Percentiles rank a stretch among this genome's conserved stretches.
Evolutionary conservation across 1,284 basidiomycete genomes (phyloP).

Genomic region (Malassezia slooffiae): DNA sequence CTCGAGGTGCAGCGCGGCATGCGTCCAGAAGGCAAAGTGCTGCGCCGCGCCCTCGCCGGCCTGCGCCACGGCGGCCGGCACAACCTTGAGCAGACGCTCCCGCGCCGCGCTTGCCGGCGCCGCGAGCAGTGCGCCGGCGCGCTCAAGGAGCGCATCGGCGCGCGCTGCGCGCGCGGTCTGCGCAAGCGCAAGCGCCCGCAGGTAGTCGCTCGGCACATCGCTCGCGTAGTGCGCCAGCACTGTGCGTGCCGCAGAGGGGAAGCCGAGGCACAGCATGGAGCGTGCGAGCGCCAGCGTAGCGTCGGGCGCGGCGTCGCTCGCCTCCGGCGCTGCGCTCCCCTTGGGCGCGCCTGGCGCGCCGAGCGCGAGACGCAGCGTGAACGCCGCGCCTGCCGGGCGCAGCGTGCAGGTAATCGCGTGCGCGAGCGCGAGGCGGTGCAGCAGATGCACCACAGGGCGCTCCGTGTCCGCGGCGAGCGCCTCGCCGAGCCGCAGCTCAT

Average conservation of each 20-base stretch:
- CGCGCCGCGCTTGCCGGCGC: neutral
- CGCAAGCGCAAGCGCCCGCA: constrained; percentile 5
- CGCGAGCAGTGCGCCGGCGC: neutral
- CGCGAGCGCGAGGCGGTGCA: neutral
- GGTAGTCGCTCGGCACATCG: constrained; percentile 1
- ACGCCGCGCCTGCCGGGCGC: neutral
- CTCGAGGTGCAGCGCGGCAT: constrained; percentile 24
- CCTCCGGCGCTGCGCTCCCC: neutral
- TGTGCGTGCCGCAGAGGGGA: constrained; percentile 2
- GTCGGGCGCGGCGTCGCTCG: neutral
- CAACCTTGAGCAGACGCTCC: constrained; percentile 10
- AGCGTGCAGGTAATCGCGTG: neutral
- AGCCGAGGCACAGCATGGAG: neutral
- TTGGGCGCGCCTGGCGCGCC: no score
- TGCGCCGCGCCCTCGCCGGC: constrained; percentile 14
- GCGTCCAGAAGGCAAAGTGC: constrained; percentile 20
- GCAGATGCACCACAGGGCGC: constrained; percentile 4
- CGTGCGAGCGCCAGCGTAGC: neutral
- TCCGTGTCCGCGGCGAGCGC: no score
- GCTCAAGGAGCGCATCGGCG: neutral
- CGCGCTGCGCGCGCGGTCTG: neutral
- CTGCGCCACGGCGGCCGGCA: constrained; percentile 14
- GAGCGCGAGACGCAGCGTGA: neutral
- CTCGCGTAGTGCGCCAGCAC: neutral
- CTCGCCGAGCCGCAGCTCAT: neutral